Conservation (phyloP, 2,329 filamentous ascomycete genomes). For the Aspergillus sp. region DNA sequence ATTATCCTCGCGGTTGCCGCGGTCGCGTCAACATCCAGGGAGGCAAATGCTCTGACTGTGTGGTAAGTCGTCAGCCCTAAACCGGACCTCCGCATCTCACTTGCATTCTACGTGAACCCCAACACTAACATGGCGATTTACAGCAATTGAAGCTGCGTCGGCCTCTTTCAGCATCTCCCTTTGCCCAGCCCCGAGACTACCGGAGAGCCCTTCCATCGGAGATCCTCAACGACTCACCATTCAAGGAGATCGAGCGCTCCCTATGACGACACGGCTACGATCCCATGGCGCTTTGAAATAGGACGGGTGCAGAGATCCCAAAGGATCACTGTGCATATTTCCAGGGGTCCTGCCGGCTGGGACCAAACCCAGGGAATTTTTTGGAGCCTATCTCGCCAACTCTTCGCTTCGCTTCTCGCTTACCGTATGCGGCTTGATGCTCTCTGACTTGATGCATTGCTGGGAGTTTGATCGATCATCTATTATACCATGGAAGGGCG, state of each 20-base stretch:
- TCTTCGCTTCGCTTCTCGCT: constrained; percentile 15
- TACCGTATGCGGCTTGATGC: constrained; percentile 15
- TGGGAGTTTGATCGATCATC: constrained; percentile 32
- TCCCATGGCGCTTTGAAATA: not conserved
- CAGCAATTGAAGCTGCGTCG: constrained; percentile 43
- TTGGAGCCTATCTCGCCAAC: constrained; percentile 6
- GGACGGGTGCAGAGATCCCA: constrained; percentile 7
- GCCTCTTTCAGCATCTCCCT: constrained; percentile 42
- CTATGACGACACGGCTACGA: constrained; percentile 12
- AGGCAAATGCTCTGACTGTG: constrained; percentile 48
- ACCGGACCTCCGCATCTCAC: constrained; percentile 18
- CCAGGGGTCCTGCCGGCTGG: constrained; percentile 23
- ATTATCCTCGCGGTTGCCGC: constrained; percentile 51
- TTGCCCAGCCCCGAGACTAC: constrained; percentile 43
- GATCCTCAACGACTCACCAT: constrained; percentile 32
- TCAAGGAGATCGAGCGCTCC: constrained; percentile 23
- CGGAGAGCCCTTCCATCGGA: constrained; percentile 39
- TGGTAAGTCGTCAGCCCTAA: constrained; percentile 38
- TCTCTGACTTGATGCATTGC: constrained; percentile 32
- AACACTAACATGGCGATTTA: not conserved
- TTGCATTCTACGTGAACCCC: not conserved
- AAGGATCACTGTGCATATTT: constrained; percentile 12
- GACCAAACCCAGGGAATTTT: constrained; percentile 15
- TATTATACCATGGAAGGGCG: constrained; percentile 27
- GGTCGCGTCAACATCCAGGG: constrained; percentile 48